Percentiles rank a stretch among this genome's conserved stretches.
Evolutionary conservation across 176 grass and related monocot genomes (phyloP).

Genomic region (Musa troglodytarum): DNA sequence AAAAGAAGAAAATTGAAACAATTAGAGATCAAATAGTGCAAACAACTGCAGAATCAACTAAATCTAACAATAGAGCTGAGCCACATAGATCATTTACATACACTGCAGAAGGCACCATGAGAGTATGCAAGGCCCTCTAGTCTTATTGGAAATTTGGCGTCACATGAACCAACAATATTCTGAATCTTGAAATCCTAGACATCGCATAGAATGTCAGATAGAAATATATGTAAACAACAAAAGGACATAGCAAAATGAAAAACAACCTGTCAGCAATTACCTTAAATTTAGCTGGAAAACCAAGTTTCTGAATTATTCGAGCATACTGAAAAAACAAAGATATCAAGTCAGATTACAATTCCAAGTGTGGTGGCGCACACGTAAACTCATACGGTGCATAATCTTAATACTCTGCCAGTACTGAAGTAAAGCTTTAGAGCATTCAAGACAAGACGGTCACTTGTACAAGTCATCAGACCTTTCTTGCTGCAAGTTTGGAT

Average conservation of each 20-base stretch:
- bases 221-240: constrained; percentile 5
- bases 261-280: constrained; percentile 23
- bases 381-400: not conserved
- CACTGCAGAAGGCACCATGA: constrained; percentile 93
- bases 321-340: constrained; percentile 61
- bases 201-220: not conserved
- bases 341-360: not conserved
- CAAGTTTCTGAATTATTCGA: constrained; percentile 97
- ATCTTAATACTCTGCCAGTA: not conserved
- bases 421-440: not conserved
- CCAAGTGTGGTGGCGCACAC: not conserved
- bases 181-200: constrained; percentile 92
- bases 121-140: constrained; percentile 97
- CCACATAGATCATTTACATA: constrained; percentile 22
- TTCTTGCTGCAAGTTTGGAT: constrained; percentile 39
- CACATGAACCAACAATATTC: constrained; percentile 94
- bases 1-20: not conserved
- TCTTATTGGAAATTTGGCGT: constrained; percentile 91
- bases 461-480: not conserved
- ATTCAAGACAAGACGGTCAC: not conserved
- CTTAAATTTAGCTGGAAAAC: constrained; percentile 97
- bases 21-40: not conserved
- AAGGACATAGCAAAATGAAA: not conserved
- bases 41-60: not conserved
- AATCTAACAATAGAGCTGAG: not conserved